phyloP scores from a whole-genome alignment of 495 filamentous ascomycete species.

The Lophiostoma macrostomum region DNA sequence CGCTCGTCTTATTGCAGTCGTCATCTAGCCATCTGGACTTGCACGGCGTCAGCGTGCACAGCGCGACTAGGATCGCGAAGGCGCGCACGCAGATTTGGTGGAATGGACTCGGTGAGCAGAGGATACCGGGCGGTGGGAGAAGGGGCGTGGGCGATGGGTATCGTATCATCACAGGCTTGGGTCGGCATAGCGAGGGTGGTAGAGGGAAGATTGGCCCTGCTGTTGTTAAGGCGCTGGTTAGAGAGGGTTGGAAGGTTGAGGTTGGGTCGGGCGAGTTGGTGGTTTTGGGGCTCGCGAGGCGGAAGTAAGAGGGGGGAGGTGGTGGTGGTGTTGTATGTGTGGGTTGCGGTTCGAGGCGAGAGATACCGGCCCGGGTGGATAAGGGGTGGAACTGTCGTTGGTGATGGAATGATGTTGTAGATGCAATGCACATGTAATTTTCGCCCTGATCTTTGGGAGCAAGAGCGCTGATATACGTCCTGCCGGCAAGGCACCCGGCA shows the following conservation, averaged over 20 bases:
- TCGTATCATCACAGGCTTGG: conserved; percentile 76
- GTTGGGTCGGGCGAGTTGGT: conserved; percentile 61
- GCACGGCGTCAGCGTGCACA: conserved; percentile 76
- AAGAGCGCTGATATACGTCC: too few species aligned
- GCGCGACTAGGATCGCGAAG: conserved; percentile 72
- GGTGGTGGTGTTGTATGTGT: not conserved
- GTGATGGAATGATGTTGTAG: too few species aligned
- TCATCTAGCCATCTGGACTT: conserved; percentile 62
- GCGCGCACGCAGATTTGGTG: conserved; percentile 74
- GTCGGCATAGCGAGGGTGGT: conserved; percentile 74
- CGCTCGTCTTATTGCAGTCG: conserved; percentile 60
- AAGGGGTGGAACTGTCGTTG: too few species aligned
- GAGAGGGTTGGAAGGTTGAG: conserved; percentile 81
- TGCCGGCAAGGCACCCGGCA: too few species aligned
- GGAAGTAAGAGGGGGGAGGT: not conserved
- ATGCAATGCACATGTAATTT: too few species aligned
- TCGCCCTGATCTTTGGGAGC: too few species aligned
- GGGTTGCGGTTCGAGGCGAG: not conserved
- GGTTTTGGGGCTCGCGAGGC: conserved; percentile 53
- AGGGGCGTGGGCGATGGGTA: conserved; percentile 47
- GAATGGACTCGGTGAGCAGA: conserved; percentile 63
- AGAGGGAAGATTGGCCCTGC: conserved; percentile 71
- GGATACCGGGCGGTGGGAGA: conserved; percentile 47
- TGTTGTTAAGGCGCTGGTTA: conserved; percentile 70
- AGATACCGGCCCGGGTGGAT: too few species aligned